Conservation (phyloP, 805 yeast species). For the Hanseniaspora lachancei region DNA sequence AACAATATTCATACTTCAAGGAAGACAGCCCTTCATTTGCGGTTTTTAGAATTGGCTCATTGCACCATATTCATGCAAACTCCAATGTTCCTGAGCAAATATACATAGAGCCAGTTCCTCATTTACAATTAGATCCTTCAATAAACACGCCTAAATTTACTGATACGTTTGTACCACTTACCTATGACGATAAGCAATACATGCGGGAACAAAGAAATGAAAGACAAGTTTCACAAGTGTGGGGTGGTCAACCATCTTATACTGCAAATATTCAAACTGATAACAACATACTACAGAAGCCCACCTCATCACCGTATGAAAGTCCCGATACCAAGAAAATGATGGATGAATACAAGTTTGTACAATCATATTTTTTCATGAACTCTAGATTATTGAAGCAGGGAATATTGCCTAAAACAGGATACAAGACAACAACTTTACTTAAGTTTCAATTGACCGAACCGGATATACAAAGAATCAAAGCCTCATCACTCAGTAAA, state of each 20-base stretch:
- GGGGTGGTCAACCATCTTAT: not conserved
- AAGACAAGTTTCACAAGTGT: not conserved
- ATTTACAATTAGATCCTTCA: not conserved
- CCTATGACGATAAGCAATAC: not conserved
- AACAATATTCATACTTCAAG: not conserved
- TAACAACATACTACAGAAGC: no score
- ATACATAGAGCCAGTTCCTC: not conserved
- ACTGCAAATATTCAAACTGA: not conserved
- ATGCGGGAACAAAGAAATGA: not conserved
- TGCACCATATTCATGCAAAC: not conserved
- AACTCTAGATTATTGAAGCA: not conserved
- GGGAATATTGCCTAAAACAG: not conserved
- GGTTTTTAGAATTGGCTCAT: not conserved
- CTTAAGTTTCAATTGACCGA: not conserved
- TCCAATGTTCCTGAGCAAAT: not conserved
- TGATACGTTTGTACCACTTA: not conserved
- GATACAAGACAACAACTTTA: not conserved
- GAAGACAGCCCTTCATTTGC: not conserved
- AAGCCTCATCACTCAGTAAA: slow-evolving; percentile 2
- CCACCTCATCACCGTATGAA: not conserved
- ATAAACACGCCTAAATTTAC: not conserved
- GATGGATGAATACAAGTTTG: slow-evolving; percentile 3
- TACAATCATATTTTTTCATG: slow-evolving; percentile 3
- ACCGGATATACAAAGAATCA: slow-evolving; percentile 8
- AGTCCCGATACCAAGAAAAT: not conserved